phyloP scores from a whole-genome alignment of 495 filamentous ascomycete genomes.

The Hypoxylon crocopeplum region DNA sequence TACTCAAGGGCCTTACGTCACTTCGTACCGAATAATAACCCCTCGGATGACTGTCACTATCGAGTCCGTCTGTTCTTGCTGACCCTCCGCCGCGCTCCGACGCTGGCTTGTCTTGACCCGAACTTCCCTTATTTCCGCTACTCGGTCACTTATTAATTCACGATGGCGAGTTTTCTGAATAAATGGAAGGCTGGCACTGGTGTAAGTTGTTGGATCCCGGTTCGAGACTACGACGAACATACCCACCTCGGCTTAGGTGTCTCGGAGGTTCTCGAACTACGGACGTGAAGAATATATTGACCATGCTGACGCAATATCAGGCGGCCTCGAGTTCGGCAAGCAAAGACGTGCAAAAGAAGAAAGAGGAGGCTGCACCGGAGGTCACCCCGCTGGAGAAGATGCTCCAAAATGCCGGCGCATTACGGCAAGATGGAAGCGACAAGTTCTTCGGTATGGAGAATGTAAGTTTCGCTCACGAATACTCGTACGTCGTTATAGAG shows the following conservation, averaged over 20 bases:
- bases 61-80: constrained; percentile 22
- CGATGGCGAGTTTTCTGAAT: constrained; percentile 55
- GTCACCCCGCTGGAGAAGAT: constrained; percentile 84
- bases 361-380: constrained; percentile 71
- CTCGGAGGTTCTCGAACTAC: constrained; percentile 6
- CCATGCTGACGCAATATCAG: constrained; percentile 39
- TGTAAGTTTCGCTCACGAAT: constrained; percentile 60
- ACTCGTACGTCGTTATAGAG: constrained; percentile 3
- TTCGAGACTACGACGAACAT: background rate
- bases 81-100: constrained; percentile 37
- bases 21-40: constrained; percentile 8
- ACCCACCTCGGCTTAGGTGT: background rate
- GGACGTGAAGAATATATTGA: background rate
- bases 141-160: background rate
- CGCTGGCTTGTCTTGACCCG: constrained; percentile 36
- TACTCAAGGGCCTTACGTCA: background rate
- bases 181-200: constrained; percentile 50
- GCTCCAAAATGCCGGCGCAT: constrained; percentile 76
- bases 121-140: constrained; percentile 6
- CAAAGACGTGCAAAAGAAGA: constrained; percentile 63
- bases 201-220: constrained; percentile 24
- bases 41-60: constrained; percentile 39
- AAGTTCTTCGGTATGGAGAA: constrained; percentile 99
- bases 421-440: constrained; percentile 89
- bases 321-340: constrained; percentile 45